These are phyloP conservation scores for Tilletia indica DNA, from an alignment of 1,284 basidiomycete species.

Conservation along the genomic window DNA sequence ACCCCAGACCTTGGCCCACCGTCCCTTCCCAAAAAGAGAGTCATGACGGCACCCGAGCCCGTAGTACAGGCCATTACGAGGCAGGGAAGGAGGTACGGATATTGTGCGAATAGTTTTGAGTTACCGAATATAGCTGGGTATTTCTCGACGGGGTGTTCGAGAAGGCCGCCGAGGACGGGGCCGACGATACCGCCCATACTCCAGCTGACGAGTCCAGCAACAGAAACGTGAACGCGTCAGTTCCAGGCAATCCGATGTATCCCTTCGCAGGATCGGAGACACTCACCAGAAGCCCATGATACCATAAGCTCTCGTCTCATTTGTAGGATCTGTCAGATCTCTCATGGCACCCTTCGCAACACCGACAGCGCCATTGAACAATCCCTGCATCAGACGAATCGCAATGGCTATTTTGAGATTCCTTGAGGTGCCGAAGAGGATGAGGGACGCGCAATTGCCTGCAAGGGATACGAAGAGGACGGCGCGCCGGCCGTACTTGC, in stretches of 20 bases:
- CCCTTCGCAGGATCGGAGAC: neutral
- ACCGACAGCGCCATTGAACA: conserved; percentile 91
- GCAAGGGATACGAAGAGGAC: conserved; percentile 82
- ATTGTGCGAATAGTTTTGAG: conserved; percentile 68
- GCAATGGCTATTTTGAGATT: conserved; percentile 68
- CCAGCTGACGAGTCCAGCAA: conserved; percentile 61
- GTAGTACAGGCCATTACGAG: conserved; percentile 61
- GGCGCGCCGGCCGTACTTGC: conserved; percentile 79
- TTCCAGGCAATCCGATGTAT: neutral
- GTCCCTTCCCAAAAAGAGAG: conserved; percentile 83
- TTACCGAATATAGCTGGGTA: conserved; percentile 72
- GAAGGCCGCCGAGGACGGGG: conserved; percentile 70
- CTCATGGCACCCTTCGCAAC: conserved; percentile 80
- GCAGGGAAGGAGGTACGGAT: conserved; percentile 90
- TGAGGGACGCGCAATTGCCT: conserved; percentile 74
- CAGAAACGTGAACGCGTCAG: too few relatives aligned
- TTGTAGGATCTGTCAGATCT: conserved; percentile 81
- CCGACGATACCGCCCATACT: conserved; percentile 79
- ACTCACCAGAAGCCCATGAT: conserved; percentile 77
- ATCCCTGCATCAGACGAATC: conserved; percentile 85
- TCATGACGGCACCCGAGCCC: conserved; percentile 71
- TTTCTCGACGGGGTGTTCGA: conserved; percentile 68
- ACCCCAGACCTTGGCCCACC: conserved; percentile 59
- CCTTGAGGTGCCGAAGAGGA: conserved; percentile 81
- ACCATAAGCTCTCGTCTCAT: conserved; percentile 89